Base-by-base conservation (phyloP, 2,329 filamentous ascomycete species). In the Reticulascus tulasneorum region DNA sequence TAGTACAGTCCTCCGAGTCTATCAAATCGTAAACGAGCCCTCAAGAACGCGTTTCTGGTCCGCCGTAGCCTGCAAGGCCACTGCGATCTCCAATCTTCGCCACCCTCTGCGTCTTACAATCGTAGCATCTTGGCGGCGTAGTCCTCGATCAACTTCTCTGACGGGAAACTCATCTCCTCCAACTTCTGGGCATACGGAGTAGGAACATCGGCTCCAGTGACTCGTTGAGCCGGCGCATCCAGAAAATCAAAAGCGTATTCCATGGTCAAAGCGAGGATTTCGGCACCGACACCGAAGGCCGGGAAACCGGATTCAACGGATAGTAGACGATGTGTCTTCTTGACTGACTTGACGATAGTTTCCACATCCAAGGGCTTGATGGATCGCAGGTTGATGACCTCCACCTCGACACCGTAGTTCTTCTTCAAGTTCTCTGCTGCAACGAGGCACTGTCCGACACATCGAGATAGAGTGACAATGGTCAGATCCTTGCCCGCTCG, bases 181-280 rank as follows among this genome's bases (percentile, higher is more conserved):
- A 98, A 78, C 62, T 87, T 86, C 66, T 84, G 75, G 40, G 93
- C 91, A 61, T 98, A 97, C 23, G 93, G 93, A 7, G 93, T 98
- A 32, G 93, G 93, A 10, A 98, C 93, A 64, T 98, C 93, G 48
- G 93, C 91, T 62, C 93, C 93, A 41, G 93, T 97, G 56, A 98
- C 82, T 64, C 93, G 84, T 65, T 91, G 85, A 44, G 89, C 93
- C 30, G 93, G 93, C 38, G 89, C 88, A 57, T 96, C 83, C 48
- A 98, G 84, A 73, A 94, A 97, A 72, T 98, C 93, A 60, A 97
- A 98, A 47, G 80, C 90, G 66, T 97, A 98, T 71, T 98, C 93
- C 84, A 94, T 94, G 46, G 88, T 83, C 43, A 96, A 74, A 42
- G 93, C 93, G 47, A 98, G 79, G 54, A 98, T 89, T 72, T 98